Conservation (phyloP, 345 rosid genomes). For the Cardamine occulta region DNA sequence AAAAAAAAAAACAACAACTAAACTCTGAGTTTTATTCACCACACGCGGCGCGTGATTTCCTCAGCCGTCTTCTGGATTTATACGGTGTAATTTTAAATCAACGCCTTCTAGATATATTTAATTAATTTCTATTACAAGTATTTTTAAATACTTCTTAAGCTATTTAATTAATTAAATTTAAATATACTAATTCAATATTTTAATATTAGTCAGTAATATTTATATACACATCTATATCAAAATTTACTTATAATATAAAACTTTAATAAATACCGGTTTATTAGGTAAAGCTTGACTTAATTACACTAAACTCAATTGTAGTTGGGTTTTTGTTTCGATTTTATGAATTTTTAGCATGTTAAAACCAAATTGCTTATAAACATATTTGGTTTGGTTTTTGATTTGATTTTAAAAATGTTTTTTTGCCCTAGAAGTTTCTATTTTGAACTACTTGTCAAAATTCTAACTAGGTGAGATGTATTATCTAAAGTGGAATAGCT, state of each 20-base stretch:
- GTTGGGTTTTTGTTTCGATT: neutral
- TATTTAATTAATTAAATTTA: neutral
- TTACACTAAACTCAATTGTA: neutral
- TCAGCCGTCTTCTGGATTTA: slow-evolving; percentile 40
- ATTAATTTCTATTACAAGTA: neutral
- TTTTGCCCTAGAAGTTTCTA: neutral
- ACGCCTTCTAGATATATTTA: slow-evolving; percentile 31
- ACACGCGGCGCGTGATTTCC: slow-evolving; percentile 5
- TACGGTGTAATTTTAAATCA: neutral
- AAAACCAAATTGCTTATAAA: neutral
- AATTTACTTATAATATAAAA: neutral
- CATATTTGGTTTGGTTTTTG: neutral
- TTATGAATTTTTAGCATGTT: neutral
- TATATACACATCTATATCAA: neutral
- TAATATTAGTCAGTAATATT: neutral
- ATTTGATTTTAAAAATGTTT: neutral
- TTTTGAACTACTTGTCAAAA: neutral
- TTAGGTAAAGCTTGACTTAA: neutral
- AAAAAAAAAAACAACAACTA: neutral
- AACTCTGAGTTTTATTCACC: neutral
- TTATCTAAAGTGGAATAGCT: neutral
- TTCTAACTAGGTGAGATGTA: neutral
- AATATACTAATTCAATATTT: neutral
- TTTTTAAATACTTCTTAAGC: neutral
- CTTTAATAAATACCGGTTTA: neutral